These are phyloP conservation scores for Lepidium africanum DNA, from an alignment of 345 rosid species.

Conservation along the genomic window DNA sequence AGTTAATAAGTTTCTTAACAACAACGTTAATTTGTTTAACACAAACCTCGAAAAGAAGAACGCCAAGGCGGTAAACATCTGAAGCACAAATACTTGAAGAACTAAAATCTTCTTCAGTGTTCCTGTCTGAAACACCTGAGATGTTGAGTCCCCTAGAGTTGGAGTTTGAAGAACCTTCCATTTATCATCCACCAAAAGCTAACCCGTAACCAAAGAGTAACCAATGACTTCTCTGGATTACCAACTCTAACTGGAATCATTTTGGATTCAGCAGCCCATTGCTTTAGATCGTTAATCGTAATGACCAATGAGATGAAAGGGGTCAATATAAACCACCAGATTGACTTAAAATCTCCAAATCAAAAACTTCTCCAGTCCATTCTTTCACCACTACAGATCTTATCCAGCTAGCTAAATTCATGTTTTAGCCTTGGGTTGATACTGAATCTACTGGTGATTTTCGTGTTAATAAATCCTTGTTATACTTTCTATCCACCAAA, in stretches of 20 bases:
- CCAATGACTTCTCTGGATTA: slow-evolving; percentile 35
- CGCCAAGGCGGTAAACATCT: slow-evolving; percentile 79
- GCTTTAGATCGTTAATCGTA: slow-evolving; percentile 4
- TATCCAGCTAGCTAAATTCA: too few species aligned
- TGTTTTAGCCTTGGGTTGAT: too few species aligned
- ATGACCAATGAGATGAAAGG: too few species aligned
- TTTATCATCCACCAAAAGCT: slow-evolving; percentile 46
- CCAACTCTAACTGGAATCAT: slow-evolving; percentile 37
- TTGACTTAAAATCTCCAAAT: too few species aligned
- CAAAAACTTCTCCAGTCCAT: too few species aligned
- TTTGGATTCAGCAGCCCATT: slow-evolving; percentile 40
- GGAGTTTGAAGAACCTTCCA: slow-evolving; percentile 85
- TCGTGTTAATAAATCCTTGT: too few species aligned
- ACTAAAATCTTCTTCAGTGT: slow-evolving; percentile 54
- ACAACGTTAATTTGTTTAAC: too few species aligned
- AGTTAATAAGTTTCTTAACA: too few species aligned
- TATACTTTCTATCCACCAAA: too few species aligned
- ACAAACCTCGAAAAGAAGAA: slow-evolving; percentile 89
- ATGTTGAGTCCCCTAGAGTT: slow-evolving; percentile 52
- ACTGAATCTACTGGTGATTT: too few species aligned
- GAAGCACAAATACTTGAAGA: slow-evolving; percentile 66
- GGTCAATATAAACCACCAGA: too few species aligned
- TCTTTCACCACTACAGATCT: too few species aligned
- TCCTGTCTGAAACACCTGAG: slow-evolving; percentile 52
- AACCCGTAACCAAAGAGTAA: slow-evolving; percentile 1